Evolutionary conservation across 2,329 filamentous ascomycete species (phyloP), one percentile per base, ranked within the genome.

Genomic region (Rosellinia necatrix): DNA sequence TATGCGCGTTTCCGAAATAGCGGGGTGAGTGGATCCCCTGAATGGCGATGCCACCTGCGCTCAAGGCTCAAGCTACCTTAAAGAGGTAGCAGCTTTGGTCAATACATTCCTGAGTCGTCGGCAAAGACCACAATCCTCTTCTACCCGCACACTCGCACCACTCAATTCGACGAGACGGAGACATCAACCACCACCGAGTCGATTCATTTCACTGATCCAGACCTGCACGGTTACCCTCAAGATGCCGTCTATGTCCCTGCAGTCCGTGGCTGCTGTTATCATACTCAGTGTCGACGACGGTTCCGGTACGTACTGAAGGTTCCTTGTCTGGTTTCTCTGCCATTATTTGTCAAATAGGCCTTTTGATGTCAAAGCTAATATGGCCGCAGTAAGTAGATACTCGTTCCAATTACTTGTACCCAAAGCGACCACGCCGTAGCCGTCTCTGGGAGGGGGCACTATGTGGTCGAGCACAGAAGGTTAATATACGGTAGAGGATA

Each of bases 201-300:
- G 12, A 37, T 41, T n/a, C 29, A 6, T 37, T 32, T 15, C 21
- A n/a, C n/a, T 22, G 25, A 19, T 30, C 17, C 22, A 2, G 15
- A 21, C 38, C 32, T 50, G 43, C 44, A 57, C 15, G 44, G 50
- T 41, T 37, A 19, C 13, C 24, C n/a, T n/a, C 65, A 70, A 62
- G 19, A 91, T 92, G 89, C 83, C 87, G 65, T 86, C 87, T 62
- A 86, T 91, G 78, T 88, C 87, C 61, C 82, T 92, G 40, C 88
- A 89, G 78, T 85, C 87, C 68, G 82, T 92, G 70, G 88, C 90
- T 74, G 89, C 89, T 70, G 82, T 92, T 72, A 81, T 91, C 65
- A 86, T 92, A 67, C 86, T 92, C 72, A 86, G 88, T 69, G 87
- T 88, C 59, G 91, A 96, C 76, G 93, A 97, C 74, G 90, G 90